These are phyloP conservation scores for Areca catechu DNA, from an alignment of 176 grass and related monocot species.

Conservation along the genomic window DNA sequence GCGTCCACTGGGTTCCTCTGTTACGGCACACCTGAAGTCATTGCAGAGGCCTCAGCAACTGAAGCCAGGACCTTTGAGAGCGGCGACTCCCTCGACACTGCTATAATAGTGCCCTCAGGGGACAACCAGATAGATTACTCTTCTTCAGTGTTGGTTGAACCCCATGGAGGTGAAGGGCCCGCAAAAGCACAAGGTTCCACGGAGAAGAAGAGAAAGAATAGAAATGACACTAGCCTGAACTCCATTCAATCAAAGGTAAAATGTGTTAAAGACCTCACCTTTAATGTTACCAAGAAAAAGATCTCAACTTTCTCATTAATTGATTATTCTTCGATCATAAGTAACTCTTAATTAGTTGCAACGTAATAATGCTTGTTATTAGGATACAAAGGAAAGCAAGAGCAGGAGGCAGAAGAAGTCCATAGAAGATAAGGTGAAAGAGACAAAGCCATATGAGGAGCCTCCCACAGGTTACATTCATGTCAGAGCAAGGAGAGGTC, in stretches of 20 bases:
- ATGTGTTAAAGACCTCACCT: too few relatives aligned
- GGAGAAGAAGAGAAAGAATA: constrained; percentile 15
- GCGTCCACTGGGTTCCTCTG: constrained; percentile 5
- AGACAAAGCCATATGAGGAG: constrained; percentile 3
- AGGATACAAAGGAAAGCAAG: constrained; percentile 26
- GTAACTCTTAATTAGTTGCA: neutral
- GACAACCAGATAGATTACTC: neutral
- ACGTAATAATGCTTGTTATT: neutral
- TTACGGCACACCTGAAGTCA: constrained; percentile 10
- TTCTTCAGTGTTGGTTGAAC: constrained; percentile 10
- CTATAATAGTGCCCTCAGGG: neutral
- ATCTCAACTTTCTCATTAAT: too few relatives aligned
- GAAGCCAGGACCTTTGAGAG: constrained; percentile 3
- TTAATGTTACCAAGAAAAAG: too few relatives aligned
- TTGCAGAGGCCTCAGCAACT: neutral
- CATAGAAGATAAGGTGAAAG: constrained; percentile 21
- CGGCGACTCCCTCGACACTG: constrained; percentile 9
- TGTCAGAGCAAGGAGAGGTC: constrained; percentile 35
- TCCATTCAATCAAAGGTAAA: constrained; percentile 28
- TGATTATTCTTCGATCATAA: too few relatives aligned
- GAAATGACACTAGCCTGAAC: constrained; percentile 17
- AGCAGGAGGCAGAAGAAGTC: constrained; percentile 27
- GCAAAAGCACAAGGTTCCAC: neutral
- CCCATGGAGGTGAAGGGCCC: neutral
- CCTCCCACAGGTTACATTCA: constrained; percentile 26